Conservation (phyloP, 352 stramenopile genomes). For the Globisporangium middletonii region DNA sequence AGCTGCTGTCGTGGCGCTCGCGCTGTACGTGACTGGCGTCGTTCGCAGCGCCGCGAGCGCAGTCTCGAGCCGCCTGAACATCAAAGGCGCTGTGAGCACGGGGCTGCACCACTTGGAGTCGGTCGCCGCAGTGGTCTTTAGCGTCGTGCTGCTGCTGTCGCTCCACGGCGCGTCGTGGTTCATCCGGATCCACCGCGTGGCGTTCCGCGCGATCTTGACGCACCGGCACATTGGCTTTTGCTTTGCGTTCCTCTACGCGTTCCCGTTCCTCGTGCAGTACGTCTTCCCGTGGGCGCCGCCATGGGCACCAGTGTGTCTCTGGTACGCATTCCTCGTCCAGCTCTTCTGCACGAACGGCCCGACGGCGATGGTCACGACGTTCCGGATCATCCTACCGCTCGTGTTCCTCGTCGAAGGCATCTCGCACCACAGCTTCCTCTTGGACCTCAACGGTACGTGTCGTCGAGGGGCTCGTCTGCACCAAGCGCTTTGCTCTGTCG, state of each 20-base stretch:
- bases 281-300: slow-evolving; percentile 85
- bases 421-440: slow-evolving; percentile 84
- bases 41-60: slow-evolving; percentile 8
- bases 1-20: not conserved
- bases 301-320: slow-evolving; percentile 85
- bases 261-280: slow-evolving; percentile 83
- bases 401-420: slow-evolving; percentile 86
- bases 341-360: slow-evolving; percentile 81
- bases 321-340: slow-evolving; percentile 88
- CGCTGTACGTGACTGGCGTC: not conserved
- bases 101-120: slow-evolving; percentile 58
- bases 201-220: slow-evolving; percentile 77
- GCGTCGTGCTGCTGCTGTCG: slow-evolving; percentile 57
- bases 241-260: slow-evolving; percentile 85
- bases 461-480: not conserved
- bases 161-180: slow-evolving; percentile 71
- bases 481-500: not conserved
- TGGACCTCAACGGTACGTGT: slow-evolving; percentile 79
- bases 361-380: slow-evolving; percentile 82
- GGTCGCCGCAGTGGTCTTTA: slow-evolving; percentile 59
- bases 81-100: slow-evolving; percentile 34
- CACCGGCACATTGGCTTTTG: slow-evolving; percentile 84
- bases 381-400: slow-evolving; percentile 77
- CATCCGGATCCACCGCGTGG: slow-evolving; percentile 71
- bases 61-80: slow-evolving; percentile 20